Conservation (phyloP, 2,329 filamentous ascomycete genomes). For the Arthroderma sp. region DNA sequence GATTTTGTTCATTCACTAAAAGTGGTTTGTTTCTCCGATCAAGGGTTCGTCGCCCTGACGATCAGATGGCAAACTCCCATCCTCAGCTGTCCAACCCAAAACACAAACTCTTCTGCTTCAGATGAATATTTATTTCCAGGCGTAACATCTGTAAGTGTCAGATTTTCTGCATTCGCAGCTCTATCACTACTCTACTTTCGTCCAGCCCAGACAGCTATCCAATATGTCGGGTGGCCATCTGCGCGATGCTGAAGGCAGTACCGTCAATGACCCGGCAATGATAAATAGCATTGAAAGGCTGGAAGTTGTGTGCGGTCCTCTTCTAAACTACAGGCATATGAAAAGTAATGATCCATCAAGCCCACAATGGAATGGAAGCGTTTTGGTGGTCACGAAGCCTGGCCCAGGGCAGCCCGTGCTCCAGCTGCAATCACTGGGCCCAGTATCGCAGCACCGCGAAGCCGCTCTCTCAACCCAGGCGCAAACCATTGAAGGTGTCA, state of each 20-base stretch:
- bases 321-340: conserved; percentile 38
- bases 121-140: too few species aligned
- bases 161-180: too few species aligned
- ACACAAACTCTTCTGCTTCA: too few species aligned
- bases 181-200: too few species aligned
- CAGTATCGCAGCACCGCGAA: conserved; percentile 12
- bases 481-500: conserved; percentile 34
- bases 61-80: too few species aligned
- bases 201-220: too few species aligned
- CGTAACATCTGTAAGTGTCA: too few species aligned
- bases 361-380: conserved; percentile 64
- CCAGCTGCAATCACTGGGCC: conserved; percentile 27
- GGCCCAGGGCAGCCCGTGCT: conserved; percentile 52
- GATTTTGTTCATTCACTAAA: too few species aligned
- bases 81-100: too few species aligned
- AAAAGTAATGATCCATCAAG: conserved; percentile 18
- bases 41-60: too few species aligned
- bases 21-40: too few species aligned
- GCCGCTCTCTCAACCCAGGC: conserved; percentile 9
- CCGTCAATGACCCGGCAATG: conserved; percentile 14
- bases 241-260: conserved; percentile 8
- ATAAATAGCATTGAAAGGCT: conserved; percentile 15
- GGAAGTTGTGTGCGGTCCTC: conserved; percentile 35
- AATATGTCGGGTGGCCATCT: too few species aligned
- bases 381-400: conserved; percentile 67